Evolutionary conservation across 805 yeast genomes (phyloP).

Genomic region (Candida caryicola): DNA sequence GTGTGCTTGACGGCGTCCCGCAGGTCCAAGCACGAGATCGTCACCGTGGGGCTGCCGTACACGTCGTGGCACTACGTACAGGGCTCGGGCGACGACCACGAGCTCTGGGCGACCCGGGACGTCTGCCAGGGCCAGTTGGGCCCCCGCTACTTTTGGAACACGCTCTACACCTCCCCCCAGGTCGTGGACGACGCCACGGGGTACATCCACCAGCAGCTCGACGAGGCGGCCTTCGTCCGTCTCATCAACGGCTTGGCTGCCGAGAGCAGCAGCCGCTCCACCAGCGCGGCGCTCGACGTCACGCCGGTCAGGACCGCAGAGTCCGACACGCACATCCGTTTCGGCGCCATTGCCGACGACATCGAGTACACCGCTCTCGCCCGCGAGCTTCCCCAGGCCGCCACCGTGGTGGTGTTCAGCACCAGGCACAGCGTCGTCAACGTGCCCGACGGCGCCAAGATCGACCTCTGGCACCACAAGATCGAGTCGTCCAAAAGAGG

Average conservation of each 20-base stretch:
- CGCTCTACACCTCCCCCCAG: conserved; percentile 12
- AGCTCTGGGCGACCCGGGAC: conserved; percentile 57
- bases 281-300: conserved; percentile 8
- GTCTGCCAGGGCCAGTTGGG: conserved; percentile 47
- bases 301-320: conserved; percentile 10
- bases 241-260: not conserved
- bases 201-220: conserved; percentile 18
- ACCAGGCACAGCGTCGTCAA: conserved; percentile 11
- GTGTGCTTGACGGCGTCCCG: conserved; percentile 62
- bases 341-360: conserved; percentile 23
- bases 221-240: conserved; percentile 21
- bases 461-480: conserved; percentile 13
- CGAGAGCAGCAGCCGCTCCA: not conserved
- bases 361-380: conserved; percentile 10
- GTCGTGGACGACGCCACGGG: conserved; percentile 22
- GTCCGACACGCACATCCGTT: conserved; percentile 23
- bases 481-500: conserved; percentile 56
- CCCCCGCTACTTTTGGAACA: conserved; percentile 57
- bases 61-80: conserved; percentile 58
- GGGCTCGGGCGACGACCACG: conserved; percentile 96
- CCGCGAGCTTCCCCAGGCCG: conserved; percentile 2
- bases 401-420: conserved; percentile 25
- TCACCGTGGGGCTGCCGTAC: not conserved
- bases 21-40: conserved; percentile 17
- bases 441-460: conserved; percentile 9